Evolutionary conservation across 1,284 basidiomycete genomes (phyloP).

Genomic region (Cerioporus squamosus): DNA sequence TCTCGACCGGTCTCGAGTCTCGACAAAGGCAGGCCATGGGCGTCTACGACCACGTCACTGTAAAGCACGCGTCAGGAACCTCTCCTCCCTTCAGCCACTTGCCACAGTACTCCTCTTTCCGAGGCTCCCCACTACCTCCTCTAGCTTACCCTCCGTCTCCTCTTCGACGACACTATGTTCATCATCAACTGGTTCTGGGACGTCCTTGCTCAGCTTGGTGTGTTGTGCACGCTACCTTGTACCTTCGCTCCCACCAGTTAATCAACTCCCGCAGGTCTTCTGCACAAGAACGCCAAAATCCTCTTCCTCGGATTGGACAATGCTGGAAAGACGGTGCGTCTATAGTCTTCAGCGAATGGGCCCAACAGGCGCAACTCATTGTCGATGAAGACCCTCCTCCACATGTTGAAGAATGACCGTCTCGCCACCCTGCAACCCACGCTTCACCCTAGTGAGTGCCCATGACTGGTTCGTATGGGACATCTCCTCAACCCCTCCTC

Average conservation of each 20-base stretch:
- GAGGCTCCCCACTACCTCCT: slow-evolving; percentile 22
- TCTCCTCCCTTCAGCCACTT: slow-evolving; percentile 19
- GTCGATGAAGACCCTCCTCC: slow-evolving; percentile 85
- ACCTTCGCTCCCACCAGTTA: not conserved
- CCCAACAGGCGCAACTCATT: not conserved
- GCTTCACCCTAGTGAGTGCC: slow-evolving; percentile 89
- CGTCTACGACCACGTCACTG: slow-evolving; percentile 28
- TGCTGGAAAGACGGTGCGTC: slow-evolving; percentile 95
- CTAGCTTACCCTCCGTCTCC: slow-evolving; percentile 15
- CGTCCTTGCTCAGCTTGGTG: slow-evolving; percentile 88
- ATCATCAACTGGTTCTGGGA: slow-evolving; percentile 97
- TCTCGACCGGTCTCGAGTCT: slow-evolving; percentile 9
- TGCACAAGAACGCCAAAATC: slow-evolving; percentile 99
- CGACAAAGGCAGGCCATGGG: slow-evolving; percentile 11
- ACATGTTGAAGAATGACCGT: slow-evolving; percentile 99
- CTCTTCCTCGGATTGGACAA: slow-evolving; percentile 99
- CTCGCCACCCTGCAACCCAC: slow-evolving; percentile 98
- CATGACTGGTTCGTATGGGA: not conserved
- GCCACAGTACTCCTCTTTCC: slow-evolving; percentile 19
- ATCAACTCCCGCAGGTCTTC: slow-evolving; percentile 63
- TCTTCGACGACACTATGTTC: slow-evolving; percentile 60
- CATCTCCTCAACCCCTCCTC: not conserved
- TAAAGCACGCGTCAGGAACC: slow-evolving; percentile 20
- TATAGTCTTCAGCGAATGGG: not conserved
- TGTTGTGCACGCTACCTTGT: slow-evolving; percentile 30